These are phyloP conservation scores for Nemania serpens DNA, from an alignment of 2,329 filamentous ascomycete genomes.

Conservation along the genomic window DNA sequence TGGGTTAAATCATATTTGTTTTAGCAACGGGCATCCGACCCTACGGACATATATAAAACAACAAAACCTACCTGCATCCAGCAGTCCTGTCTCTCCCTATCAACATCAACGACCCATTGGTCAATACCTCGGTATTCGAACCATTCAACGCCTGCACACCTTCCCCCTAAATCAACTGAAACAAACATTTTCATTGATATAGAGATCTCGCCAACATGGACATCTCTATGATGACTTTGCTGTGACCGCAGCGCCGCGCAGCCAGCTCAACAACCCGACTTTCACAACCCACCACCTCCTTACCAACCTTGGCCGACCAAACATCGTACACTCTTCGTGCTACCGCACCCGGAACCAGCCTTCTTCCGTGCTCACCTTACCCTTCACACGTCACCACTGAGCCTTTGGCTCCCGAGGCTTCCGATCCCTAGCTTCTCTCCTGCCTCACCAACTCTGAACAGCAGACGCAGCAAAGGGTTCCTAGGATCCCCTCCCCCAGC, in stretches of 20 bases:
- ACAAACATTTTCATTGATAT: constrained; percentile 12
- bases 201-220: constrained; percentile 22
- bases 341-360: neutral
- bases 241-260: constrained; percentile 14
- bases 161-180: constrained; percentile 2
- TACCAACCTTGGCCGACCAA: neutral
- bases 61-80: neutral
- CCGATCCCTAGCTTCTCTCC: neutral
- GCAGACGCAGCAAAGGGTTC: neutral
- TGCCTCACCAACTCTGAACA: neutral
- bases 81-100: neutral
- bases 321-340: neutral
- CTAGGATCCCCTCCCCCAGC: neutral
- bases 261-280: constrained; percentile 1
- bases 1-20: neutral
- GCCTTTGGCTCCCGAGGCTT: neutral
- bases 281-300: neutral
- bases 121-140: neutral
- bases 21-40: neutral
- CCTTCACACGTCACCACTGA: neutral
- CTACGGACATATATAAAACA: neutral
- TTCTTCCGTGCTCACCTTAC: neutral
- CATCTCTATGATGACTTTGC: constrained; percentile 13
- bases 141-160: neutral
- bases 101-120: neutral